phyloP scores from a whole-genome alignment of 1,139 yeast species.

The Sugiyamaella grinbergsii region DNA sequence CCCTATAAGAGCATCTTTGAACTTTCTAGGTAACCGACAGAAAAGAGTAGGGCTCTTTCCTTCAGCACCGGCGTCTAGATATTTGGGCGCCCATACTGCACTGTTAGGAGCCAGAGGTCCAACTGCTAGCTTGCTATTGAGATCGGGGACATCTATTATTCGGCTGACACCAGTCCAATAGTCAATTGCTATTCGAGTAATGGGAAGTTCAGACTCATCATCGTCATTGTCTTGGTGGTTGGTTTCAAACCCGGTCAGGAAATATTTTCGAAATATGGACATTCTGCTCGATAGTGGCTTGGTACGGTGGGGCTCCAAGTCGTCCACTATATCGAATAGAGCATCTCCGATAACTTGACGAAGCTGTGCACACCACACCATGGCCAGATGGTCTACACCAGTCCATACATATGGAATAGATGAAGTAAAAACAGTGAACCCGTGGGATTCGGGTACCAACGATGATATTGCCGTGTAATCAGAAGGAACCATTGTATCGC shows the following conservation, averaged over 20 bases:
- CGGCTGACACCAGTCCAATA: conserved; percentile 9
- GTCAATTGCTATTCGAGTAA: conserved; percentile 6
- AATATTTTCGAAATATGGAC: conserved; percentile 50
- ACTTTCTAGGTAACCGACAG: conserved; percentile 5
- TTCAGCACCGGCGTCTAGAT: conserved; percentile 1
- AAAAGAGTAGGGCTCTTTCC: conserved; percentile 9
- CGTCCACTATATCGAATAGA: conserved; percentile 62
- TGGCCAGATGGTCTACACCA: conserved; percentile 91
- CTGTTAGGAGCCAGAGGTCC: conserved; percentile 6
- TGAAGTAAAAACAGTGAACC: conserved; percentile 80
- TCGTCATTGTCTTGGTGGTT: background rate
- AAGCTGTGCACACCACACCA: conserved; percentile 95
- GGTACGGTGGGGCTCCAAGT: conserved; percentile 54
- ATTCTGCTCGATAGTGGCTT: conserved; percentile 56
- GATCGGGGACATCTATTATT: conserved; percentile 5
- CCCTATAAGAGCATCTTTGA: background rate
- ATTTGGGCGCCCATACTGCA: conserved; percentile 14
- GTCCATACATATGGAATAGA: conserved; percentile 95
- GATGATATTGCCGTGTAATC: conserved; percentile 83
- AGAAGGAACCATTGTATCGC: conserved; percentile 85
- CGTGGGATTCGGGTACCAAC: conserved; percentile 70
- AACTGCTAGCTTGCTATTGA: conserved; percentile 1
- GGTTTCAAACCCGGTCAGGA: conserved; percentile 61
- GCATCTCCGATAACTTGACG: conserved; percentile 63
- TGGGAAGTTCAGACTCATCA: background rate